A percentile compares a stretch with the other conserved stretches of the same genome.
phyloP scores from a whole-genome alignment of 305 asterid species.

The Salvia sclarea region DNA sequence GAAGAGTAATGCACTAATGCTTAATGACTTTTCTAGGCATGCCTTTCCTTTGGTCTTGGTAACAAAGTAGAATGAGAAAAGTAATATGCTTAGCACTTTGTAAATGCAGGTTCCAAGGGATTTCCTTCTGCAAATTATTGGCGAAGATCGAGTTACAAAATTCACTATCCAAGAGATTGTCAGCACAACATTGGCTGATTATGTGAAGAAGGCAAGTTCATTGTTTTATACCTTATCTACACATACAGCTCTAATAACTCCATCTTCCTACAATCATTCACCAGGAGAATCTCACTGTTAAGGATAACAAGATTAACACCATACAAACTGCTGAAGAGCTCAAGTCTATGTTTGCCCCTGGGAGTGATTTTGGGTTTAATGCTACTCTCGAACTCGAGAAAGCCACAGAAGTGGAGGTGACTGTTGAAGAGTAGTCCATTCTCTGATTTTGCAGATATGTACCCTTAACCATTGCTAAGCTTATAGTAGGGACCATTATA shows the following conservation, averaged over 20 bases:
- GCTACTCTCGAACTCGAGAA: constrained; percentile 67
- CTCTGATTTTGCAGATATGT: background rate
- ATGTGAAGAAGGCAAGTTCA: constrained; percentile 62
- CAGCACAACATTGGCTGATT: constrained; percentile 59
- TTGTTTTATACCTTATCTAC: background rate
- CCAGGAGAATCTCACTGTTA: constrained; percentile 70
- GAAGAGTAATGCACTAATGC: background rate
- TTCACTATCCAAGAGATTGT: constrained; percentile 76
- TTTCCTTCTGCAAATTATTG: constrained; percentile 68
- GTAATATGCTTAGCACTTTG: background rate
- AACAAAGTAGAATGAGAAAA: constrained; percentile 11
- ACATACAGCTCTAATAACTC: background rate
- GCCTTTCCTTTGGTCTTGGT: constrained; percentile 4
- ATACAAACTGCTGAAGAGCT: constrained; percentile 72
- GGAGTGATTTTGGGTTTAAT: constrained; percentile 70
- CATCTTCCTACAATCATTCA: background rate
- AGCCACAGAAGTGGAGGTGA: constrained; percentile 10
- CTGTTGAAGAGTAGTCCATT: constrained; percentile 19
- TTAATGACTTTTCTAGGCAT: no score
- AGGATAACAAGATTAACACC: constrained; percentile 72
- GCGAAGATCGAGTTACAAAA: constrained; percentile 69
- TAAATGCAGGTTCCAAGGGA: constrained; percentile 68
- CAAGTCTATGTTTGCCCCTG: constrained; percentile 54
- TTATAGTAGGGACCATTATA: background rate
- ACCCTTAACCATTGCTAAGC: background rate